Conservation (phyloP, 306 rosid genomes). For the Cicer bijugum region DNA sequence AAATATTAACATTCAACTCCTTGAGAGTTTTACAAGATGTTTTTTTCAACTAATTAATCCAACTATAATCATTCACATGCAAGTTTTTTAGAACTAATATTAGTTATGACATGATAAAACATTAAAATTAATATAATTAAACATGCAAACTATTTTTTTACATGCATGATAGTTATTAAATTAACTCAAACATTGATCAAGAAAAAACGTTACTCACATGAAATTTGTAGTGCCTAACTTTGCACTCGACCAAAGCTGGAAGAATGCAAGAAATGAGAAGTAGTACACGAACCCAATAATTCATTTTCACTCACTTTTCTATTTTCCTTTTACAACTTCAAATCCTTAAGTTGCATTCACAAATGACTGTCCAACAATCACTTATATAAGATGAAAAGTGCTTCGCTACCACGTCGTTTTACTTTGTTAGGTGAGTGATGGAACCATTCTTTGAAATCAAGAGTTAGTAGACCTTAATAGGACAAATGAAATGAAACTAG, state of each 20-base stretch:
- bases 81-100: no score
- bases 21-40: no score
- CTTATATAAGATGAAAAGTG: slow-evolving; percentile 57
- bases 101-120: background rate
- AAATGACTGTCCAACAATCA: slow-evolving; percentile 53
- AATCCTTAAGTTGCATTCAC: slow-evolving; percentile 45
- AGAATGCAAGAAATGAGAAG: slow-evolving; percentile 62
- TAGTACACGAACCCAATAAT: slow-evolving; percentile 51
- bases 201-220: slow-evolving; percentile 58
- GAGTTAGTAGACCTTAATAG: slow-evolving; percentile 36
- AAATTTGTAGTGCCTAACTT: slow-evolving; percentile 73
- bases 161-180: background rate
- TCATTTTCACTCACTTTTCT: slow-evolving; percentile 53
- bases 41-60: no score
- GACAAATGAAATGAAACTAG: slow-evolving; percentile 17
- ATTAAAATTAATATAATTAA: background rate
- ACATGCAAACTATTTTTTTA: background rate
- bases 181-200: no score
- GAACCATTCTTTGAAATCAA: slow-evolving; percentile 56
- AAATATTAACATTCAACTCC: no score
- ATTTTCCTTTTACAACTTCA: slow-evolving; percentile 6
- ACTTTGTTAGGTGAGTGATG: slow-evolving; percentile 73
- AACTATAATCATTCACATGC: no score
- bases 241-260: slow-evolving; percentile 77
- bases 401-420: slow-evolving; percentile 81